These are phyloP conservation scores for Yarrowia sp. DNA, from an alignment of 805 yeast genomes.

Conservation along the genomic window DNA sequence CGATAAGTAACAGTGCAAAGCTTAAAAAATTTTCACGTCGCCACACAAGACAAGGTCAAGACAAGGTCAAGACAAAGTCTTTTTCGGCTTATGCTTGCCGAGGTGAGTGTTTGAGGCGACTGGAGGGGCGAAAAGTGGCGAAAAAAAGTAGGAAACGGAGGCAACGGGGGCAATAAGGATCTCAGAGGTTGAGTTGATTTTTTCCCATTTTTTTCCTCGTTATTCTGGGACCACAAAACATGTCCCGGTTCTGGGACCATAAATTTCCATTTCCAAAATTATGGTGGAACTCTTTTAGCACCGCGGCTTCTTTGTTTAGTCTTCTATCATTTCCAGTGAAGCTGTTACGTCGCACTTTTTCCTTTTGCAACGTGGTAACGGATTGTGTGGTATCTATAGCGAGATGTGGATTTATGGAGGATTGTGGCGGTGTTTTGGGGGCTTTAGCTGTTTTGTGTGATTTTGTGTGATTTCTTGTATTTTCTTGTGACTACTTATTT, in stretches of 20 bases:
- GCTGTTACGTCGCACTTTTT: not conserved
- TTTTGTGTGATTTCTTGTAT: too few species aligned
- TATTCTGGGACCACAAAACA: not conserved
- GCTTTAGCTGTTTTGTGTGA: too few species aligned
- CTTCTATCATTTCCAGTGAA: not conserved
- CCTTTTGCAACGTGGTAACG: too few species aligned
- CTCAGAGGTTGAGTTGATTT: too few species aligned
- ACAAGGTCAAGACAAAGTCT: not conserved
- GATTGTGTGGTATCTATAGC: too few species aligned
- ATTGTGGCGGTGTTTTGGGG: too few species aligned
- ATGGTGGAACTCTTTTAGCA: not conserved
- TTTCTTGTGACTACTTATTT: too few species aligned
- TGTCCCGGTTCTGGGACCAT: not conserved
- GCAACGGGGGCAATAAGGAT: too few species aligned
- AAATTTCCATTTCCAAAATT: not conserved
- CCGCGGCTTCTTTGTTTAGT: not conserved
- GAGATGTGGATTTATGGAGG: too few species aligned
- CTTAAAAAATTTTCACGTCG: constrained; percentile 20
- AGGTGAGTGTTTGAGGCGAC: not conserved
- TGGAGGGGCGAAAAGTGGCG: not conserved
- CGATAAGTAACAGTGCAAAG: constrained; percentile 22
- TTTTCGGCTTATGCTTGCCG: constrained; percentile 10
- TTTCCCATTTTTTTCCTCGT: not conserved
- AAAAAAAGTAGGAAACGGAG: not conserved
- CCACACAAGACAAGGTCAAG: constrained; percentile 1